Conservation (phyloP, 371 early-diverging fungal species). For the Rhizopus sp. region DNA sequence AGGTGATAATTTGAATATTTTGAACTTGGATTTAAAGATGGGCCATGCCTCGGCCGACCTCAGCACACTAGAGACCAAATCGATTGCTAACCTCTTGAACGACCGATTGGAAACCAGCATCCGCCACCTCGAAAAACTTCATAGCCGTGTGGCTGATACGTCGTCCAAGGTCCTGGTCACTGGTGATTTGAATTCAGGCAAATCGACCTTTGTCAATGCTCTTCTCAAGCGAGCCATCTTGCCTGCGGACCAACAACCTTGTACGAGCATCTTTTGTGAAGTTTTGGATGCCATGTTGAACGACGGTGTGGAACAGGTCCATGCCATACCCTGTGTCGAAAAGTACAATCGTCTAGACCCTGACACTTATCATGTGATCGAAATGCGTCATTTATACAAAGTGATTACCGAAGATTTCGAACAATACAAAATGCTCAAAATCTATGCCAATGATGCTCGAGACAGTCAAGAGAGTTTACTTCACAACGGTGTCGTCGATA, state of each 20-base stretch:
- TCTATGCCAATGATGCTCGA: constrained; percentile 80
- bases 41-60: constrained; percentile 54
- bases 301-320: constrained; percentile 85
- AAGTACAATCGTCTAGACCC: constrained; percentile 72
- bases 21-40: constrained; percentile 70
- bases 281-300: constrained; percentile 88
- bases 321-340: constrained; percentile 68
- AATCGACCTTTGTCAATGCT: constrained; percentile 96
- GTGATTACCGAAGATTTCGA: constrained; percentile 63
- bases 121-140: constrained; percentile 80
- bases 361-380: constrained; percentile 72
- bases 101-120: constrained; percentile 65
- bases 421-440: constrained; percentile 82
- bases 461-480: constrained; percentile 71
- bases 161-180: constrained; percentile 94
- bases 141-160: constrained; percentile 84
- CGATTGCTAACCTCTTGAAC: constrained; percentile 72
- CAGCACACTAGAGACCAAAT: constrained; percentile 61
- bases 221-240: constrained; percentile 85
- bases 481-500: constrained; percentile 92
- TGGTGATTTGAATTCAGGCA: constrained; percentile 97
- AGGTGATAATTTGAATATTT: constrained; percentile 54
- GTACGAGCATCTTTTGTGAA: constrained; percentile 93
- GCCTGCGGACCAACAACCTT: constrained; percentile 96
- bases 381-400: constrained; percentile 60